These are phyloP conservation scores for Petunia axillaris DNA, from an alignment of 257 asterid genomes.

Conservation along the genomic window DNA sequence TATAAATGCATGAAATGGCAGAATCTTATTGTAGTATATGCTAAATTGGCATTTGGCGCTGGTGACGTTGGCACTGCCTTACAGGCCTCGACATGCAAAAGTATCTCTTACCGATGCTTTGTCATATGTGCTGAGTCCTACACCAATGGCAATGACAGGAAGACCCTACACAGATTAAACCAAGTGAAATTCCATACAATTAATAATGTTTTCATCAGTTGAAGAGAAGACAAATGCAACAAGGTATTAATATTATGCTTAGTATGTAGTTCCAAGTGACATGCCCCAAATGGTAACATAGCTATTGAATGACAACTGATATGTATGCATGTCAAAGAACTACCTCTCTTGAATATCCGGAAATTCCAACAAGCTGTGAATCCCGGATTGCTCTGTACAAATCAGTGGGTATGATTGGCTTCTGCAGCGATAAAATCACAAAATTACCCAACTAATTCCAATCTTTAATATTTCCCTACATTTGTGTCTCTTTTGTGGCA, in stretches of 20 bases:
- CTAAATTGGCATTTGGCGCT: neutral
- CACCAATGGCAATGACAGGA: slow-evolving; percentile 80
- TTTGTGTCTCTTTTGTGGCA: neutral
- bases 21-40: neutral
- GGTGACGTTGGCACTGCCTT: neutral
- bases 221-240: no score
- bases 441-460: neutral
- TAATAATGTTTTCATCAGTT: neutral
- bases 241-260: no score
- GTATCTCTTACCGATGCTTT: slow-evolving; percentile 70
- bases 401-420: slow-evolving; percentile 69
- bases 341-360: slow-evolving; percentile 87
- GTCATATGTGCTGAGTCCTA: slow-evolving; percentile 86
- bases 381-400: slow-evolving; percentile 73
- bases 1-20: neutral
- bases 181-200: neutral
- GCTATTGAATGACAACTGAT: neutral
- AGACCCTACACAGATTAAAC: slow-evolving; percentile 53
- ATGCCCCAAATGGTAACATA: no score
- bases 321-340: neutral
- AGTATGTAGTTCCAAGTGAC: no score
- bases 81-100: no score
- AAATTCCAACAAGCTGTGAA: slow-evolving; percentile 80
- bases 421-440: slow-evolving; percentile 50
- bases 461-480: neutral